Evolutionary conservation across 352 stramenopile genomes (phyloP), one percentile per base, ranked within the genome.

Genomic region (Globisporangium megalacanthum): DNA sequence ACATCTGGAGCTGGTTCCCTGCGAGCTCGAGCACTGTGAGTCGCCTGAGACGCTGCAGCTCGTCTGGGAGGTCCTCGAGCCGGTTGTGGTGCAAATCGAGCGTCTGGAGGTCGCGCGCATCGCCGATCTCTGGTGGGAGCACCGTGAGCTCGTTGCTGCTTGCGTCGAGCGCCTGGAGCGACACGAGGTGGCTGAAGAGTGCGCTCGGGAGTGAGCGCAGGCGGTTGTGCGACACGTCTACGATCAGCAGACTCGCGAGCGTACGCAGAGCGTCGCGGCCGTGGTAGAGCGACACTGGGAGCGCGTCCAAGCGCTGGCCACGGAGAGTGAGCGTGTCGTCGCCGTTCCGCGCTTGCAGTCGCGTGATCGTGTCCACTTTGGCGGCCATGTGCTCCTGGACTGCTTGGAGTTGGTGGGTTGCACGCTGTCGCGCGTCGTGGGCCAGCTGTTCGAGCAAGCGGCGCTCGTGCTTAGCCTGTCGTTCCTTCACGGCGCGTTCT

Each of bases 241-340:
- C 44, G 22, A 89, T 75, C n/a, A 92, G 49, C 25, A 92, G 56
- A 58, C 72, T 85, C 7, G 82, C 83, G 4, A 92, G 65, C 15
- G 71, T 63, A 35, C 64, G 63, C 10, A 89, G 61, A 0, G 73
- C 68, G 29, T 87, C 75, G 49, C 73, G 74, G 8, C 79, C 82
- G 48, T 77, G 70, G 42, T 73, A 88, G 33, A 85, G 54, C 11
- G 69, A 46, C 0, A 54, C 13, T 11, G 82, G 79, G 2, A 92
- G 15, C 22, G 73, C 69, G 10, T 68, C 69, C 3, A 92, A 39
- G 2, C 42, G 36, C 0, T 60, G 73, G 37, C 59, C 57, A 7
- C 67, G 64, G 14, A 86, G 52, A 35, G 86, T 58, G 5, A 92
- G 52, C 4, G 70, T 54, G 31, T 92, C 82, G 19, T 84, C 75